Evolutionary conservation across 2,329 filamentous ascomycete species (phyloP).

Genomic region (Neodidymelliopsis sp.): DNA sequence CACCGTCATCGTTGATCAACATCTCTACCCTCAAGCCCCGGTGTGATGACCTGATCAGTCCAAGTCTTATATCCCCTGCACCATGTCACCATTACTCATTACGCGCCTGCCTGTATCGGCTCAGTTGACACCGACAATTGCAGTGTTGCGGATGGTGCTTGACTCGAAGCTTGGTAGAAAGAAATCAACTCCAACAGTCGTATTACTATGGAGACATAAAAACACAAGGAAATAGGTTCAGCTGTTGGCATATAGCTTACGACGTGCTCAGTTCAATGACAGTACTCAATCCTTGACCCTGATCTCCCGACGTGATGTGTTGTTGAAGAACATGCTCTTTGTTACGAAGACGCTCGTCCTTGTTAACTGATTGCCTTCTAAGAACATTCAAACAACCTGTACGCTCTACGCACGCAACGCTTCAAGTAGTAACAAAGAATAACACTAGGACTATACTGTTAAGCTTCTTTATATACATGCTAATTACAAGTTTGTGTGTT

Average conservation of each 20-base stretch:
- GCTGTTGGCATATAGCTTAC: constrained; percentile 3
- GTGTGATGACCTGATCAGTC: constrained; percentile 12
- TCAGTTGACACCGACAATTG: neutral
- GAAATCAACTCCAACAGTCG: neutral
- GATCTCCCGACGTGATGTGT: neutral
- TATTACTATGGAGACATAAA: neutral
- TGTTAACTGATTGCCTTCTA: too few relatives aligned
- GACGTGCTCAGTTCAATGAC: constrained; percentile 8
- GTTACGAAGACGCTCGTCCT: too few relatives aligned
- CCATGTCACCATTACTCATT: neutral
- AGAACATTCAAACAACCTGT: too few relatives aligned
- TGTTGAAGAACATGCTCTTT: too few relatives aligned
- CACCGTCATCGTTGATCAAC: constrained; percentile 12
- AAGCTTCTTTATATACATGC: too few relatives aligned
- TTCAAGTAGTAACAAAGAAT: too few relatives aligned
- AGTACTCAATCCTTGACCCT: constrained; percentile 3
- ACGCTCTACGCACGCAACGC: too few relatives aligned
- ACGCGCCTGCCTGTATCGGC: too few relatives aligned
- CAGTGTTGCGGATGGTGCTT: neutral
- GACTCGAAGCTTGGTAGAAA: constrained; percentile 1
- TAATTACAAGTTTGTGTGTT: too few relatives aligned
- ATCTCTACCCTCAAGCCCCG: neutral
- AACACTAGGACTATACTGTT: neutral
- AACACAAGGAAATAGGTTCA: constrained; percentile 3
- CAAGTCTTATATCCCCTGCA: neutral